Base-by-base conservation (phyloP, 1,284 basidiomycete species). In the Leccinum ponderosum region DNA sequence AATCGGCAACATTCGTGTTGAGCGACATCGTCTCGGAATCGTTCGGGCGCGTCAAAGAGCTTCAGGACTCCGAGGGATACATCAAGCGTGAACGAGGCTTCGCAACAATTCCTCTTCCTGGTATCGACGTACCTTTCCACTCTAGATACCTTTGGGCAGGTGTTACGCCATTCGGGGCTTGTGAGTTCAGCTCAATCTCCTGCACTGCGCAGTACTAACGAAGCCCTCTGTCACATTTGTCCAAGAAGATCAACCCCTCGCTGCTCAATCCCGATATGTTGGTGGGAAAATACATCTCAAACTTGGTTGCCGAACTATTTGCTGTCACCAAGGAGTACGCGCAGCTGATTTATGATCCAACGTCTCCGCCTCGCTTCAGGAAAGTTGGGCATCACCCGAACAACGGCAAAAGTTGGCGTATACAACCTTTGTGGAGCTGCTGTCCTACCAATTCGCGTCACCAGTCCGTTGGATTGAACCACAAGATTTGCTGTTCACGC, bases 391-490 rank as follows among this genome's bases (percentile, higher is more conserved):
- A 48, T 82, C 86, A 27, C 73, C 83, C 15, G 90, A 90, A 60
- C 91, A 95, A 68, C 89, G 95, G 57, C 95, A 98, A 79, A 91
- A 91, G 70, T 85, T 99, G 51, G 95, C 96, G 0, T 98, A 98
- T 75, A 91, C 90, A 68, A 95, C 98, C 69, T 87, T 99, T 63
- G 95, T 98, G 67, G 97, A 98, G 76, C 87, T 98, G 59, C 84
- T 99, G 51, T 95, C 97, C 14, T 98, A 98, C 75, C 97, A 99
- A 75, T 96, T 96, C 69, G 93, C 93, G 0, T 96, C 95, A 3
- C 95, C 95, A 11, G 96, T 99, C 27, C 90, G 95, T 60, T 98
- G 97, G 97, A 99, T 99, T 72, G 93, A 98, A 80, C 99, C 97
- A 0, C 97, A 98, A 74, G 97, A 99, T 71, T 86, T 93, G 53